Conservation (phyloP, 192 early-diverging fungal genomes). For the Gonapodya prolifera region DNA sequence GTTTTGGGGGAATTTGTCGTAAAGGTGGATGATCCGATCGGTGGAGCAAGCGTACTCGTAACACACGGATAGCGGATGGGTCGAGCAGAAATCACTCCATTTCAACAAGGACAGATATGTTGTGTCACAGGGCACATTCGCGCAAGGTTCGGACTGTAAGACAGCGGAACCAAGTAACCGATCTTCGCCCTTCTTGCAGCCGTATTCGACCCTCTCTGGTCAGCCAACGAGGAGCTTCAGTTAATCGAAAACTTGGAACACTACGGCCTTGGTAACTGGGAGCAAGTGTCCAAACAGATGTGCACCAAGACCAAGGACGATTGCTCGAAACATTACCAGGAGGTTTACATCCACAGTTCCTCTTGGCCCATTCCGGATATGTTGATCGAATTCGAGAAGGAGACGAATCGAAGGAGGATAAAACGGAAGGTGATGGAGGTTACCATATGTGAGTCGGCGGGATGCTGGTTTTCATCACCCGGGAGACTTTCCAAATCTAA, state of each 20-base stretch:
- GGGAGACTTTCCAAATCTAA: conserved; percentile 5
- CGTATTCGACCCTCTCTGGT: no score
- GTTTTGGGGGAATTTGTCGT: no score
- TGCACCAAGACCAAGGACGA: conserved; percentile 81
- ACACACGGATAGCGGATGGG: no score
- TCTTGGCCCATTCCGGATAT: conserved; percentile 71
- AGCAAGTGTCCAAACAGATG: conserved; percentile 83
- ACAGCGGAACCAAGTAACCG: no score
- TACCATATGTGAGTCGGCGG: conserved; percentile 40
- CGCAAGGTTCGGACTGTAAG: no score
- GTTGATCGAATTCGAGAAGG: not conserved
- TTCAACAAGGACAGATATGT: no score
- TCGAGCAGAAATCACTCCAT: no score
- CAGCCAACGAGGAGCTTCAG: conserved; percentile 89
- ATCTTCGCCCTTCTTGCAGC: conserved; percentile 73
- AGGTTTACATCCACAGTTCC: conserved; percentile 62
- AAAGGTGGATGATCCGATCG: no score
- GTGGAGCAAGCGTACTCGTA: no score
- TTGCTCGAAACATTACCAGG: conserved; percentile 79
- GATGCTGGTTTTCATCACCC: no score
- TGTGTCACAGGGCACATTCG: no score
- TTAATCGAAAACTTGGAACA: conserved; percentile 83
- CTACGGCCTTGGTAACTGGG: conserved; percentile 96
- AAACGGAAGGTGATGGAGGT: no score
- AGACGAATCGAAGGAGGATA: not conserved